Conservation (phyloP, 2,329 filamentous ascomycete species). For the Byssothecium circinans region DNA sequence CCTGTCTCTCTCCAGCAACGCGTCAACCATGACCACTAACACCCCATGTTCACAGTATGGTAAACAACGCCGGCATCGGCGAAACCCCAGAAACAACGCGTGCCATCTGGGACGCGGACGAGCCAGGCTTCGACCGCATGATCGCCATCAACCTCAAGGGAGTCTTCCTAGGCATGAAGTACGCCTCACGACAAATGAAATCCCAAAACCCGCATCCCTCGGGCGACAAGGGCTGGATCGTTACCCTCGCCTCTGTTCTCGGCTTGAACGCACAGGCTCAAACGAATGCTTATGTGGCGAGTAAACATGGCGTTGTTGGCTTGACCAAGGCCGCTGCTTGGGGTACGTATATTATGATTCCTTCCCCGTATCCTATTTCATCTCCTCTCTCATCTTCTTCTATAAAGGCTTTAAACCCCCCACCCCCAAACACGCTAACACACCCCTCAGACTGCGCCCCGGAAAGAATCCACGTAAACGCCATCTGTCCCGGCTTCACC, state of each 20-base stretch:
- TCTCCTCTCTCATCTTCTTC: no score
- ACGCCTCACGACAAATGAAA: conserved; percentile 54
- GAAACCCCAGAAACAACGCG: conserved; percentile 19
- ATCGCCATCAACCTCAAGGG: conserved; percentile 44
- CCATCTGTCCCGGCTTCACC: conserved; percentile 56
- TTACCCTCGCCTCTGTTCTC: conserved; percentile 58
- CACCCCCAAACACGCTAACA: no score
- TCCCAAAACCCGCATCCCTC: conserved; percentile 45
- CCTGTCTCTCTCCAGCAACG: no score
- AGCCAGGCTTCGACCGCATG: conserved; percentile 50
- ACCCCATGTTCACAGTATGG: conserved; percentile 29
- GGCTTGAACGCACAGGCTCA: conserved; percentile 45
- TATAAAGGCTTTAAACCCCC: no score
- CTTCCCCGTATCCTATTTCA: no score
- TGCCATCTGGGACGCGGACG: conserved; percentile 53
- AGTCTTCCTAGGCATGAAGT: conserved; percentile 51
- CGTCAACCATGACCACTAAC: not conserved
- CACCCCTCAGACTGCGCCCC: conserved; percentile 57
- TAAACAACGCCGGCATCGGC: conserved; percentile 52
- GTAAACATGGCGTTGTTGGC: conserved; percentile 55
- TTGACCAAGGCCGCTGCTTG: conserved; percentile 53
- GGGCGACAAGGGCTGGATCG: conserved; percentile 53
- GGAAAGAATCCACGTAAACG: conserved; percentile 56
- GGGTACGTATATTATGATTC: no score
- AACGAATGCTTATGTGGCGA: conserved; percentile 46